Conservation (phyloP, 257 asterid species). For the Solanum sitiens region DNA sequence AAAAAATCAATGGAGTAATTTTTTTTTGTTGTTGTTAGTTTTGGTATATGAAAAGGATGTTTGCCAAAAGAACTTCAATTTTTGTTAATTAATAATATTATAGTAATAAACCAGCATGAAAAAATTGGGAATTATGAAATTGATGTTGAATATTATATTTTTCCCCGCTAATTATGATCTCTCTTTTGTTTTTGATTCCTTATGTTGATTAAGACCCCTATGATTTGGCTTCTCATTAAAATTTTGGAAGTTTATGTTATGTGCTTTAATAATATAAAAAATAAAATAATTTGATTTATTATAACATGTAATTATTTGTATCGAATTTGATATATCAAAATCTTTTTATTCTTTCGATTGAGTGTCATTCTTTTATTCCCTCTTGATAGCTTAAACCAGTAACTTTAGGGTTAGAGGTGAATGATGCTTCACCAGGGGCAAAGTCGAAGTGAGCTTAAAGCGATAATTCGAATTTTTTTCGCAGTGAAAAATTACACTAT, state of each 20-base stretch:
- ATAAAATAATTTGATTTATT: not conserved
- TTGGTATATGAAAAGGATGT: not conserved
- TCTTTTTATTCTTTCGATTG: no score
- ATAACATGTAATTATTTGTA: not conserved
- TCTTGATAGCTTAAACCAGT: no score
- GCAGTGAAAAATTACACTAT: no score
- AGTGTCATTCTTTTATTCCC: no score
- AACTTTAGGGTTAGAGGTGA: no score
- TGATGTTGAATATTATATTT: not conserved
- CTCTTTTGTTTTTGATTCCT: not conserved
- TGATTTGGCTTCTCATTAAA: not conserved
- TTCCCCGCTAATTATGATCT: not conserved
- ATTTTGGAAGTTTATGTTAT: not conserved
- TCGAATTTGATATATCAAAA: no score
- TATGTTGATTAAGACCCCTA: not conserved
- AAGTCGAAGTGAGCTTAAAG: no score
- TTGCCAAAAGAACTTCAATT: not conserved
- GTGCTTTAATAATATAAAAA: not conserved
- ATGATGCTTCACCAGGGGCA: no score
- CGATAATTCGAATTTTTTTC: no score
- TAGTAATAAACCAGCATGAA: not conserved
- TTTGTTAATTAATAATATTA: not conserved
- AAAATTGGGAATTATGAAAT: not conserved
- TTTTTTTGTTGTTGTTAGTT: not conserved
- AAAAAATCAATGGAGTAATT: not conserved